Base-by-base conservation (phyloP, 352 stramenopile genomes). In the Globisporangium cederbergense region DNA sequence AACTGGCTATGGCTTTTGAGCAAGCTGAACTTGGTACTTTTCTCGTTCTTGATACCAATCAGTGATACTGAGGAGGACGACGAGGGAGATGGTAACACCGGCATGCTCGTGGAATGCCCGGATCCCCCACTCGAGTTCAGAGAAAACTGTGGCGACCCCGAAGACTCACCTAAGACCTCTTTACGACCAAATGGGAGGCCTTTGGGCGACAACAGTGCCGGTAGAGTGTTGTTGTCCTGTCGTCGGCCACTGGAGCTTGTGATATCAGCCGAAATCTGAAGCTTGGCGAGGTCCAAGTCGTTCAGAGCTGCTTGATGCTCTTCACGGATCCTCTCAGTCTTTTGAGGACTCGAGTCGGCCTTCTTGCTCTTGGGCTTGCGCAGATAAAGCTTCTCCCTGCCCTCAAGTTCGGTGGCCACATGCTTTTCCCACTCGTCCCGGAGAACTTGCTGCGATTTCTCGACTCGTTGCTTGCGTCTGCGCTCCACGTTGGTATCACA, bases 361-460 rank as follows among this genome's bases (percentile, higher is more conserved):
- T 47, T 38, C 57, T 57, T 67, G 60, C 6, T 9, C 32, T 56
- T 73, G 36, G 50, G 32, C 34, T 63, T 62, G 14, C 76, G 72
- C 54, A 81, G 54, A 55, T 75, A 76, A 16, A 83, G 52, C 50
- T 77, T 79, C 42, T 95, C 77, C 70, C 92, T 90, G 60, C 76
- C 72, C 13, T 62, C 65, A 34, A 86, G 68, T 22, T 84, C 68
- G 6, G 78, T 68, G 4, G 70, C 52, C 25, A 86, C 72, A 49
- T 75, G 68, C 20, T 60, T 70, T 51, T 81, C 72, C 75, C 74
- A 87, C 43, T 81, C 83, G 0, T 78, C 63, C 14, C 81, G 70
- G 5, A 85, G 81, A 42, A 25, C 54, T 28, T 30, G 68, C 34
- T 62, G 70, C 36, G 60, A 28, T 50, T 56, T 57, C 10, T 72